phyloP scores from a whole-genome alignment of 2,329 filamentous ascomycete species.

The Pseudogymnoascus sp. region DNA sequence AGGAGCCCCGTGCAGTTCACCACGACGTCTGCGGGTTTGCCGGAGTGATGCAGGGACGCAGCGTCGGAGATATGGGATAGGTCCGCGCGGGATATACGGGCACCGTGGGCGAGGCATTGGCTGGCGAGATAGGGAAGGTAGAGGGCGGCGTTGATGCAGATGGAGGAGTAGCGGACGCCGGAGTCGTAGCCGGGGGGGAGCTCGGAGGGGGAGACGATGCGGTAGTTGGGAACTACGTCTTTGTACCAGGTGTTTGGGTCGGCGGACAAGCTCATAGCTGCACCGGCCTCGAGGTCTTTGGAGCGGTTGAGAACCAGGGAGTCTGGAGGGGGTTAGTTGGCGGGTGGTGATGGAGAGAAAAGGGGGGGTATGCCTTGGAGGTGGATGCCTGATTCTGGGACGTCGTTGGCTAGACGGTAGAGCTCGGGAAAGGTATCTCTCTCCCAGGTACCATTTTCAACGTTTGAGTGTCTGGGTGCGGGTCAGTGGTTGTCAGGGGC shows the following conservation, averaged over 20 bases:
- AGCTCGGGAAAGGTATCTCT: constrained; percentile 56
- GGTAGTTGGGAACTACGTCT: constrained; percentile 62
- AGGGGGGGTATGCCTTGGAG: constrained; percentile 50
- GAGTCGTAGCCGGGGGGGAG: constrained; percentile 59
- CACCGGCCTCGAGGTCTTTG: constrained; percentile 50
- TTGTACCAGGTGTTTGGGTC: constrained; percentile 64
- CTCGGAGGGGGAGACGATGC: constrained; percentile 47
- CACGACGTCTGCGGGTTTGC: constrained; percentile 54
- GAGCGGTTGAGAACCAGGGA: constrained; percentile 42
- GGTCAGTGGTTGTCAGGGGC: constrained; percentile 6
- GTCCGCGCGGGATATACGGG: constrained; percentile 53
- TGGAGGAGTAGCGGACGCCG: constrained; percentile 67
- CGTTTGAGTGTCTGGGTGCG: constrained; percentile 12
- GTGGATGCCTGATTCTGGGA: constrained; percentile 72
- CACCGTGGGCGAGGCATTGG: constrained; percentile 66
- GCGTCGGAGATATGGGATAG: constrained; percentile 69
- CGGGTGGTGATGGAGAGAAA: background rate
- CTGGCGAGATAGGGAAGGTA: constrained; percentile 82
- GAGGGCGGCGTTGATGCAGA: constrained; percentile 84
- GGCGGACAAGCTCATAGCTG: constrained; percentile 57
- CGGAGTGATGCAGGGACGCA: constrained; percentile 46
- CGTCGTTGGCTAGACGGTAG: constrained; percentile 48
- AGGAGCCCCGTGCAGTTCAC: constrained; percentile 81
- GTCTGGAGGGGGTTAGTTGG: constrained; percentile 29
- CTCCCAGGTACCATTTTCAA: constrained; percentile 42